Evolutionary conservation across 768 basidiomycete species (phyloP).

Genomic region (Steccherinum ochraceum): DNA sequence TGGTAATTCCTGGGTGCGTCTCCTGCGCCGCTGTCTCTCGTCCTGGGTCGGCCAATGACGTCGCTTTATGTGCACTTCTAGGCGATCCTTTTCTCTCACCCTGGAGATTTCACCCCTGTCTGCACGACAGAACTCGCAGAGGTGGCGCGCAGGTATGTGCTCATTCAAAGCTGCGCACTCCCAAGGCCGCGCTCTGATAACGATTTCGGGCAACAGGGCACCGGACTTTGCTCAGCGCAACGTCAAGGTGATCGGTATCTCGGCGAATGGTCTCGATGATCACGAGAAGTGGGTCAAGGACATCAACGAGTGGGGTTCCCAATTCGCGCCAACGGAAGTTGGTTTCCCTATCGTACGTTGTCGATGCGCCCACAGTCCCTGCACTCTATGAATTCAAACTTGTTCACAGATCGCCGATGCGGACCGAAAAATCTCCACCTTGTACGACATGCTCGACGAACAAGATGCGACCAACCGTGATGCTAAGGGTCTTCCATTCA

Average conservation of each 20-base stretch:
- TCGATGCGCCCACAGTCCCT: neutral
- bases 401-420: constrained; percentile 77
- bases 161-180: no score
- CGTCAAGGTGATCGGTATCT: constrained; percentile 92
- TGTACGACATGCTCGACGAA: constrained; percentile 96
- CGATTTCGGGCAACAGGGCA: no score
- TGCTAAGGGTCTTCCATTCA: constrained; percentile 88
- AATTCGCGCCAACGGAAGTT: constrained; percentile 64
- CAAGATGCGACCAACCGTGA: constrained; percentile 90
- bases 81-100: constrained; percentile 92
- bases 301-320: constrained; percentile 75
- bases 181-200: no score
- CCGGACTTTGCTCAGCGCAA: constrained; percentile 80
- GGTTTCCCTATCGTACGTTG: constrained; percentile 83
- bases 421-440: constrained; percentile 74
- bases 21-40: neutral
- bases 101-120: constrained; percentile 88
- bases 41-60: neutral
- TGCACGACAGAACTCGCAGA: constrained; percentile 98
- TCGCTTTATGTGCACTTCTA: constrained; percentile 20
- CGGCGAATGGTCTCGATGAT: constrained; percentile 81
- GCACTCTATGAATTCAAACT: neutral
- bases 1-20: constrained; percentile 75
- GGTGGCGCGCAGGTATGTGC: constrained; percentile 68
- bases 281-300: constrained; percentile 89